Evolutionary conservation across 2,329 filamentous ascomycete species (phyloP), one percentile per base, ranked within the genome.

Genomic region (Aspergillus aculeatinus): DNA sequence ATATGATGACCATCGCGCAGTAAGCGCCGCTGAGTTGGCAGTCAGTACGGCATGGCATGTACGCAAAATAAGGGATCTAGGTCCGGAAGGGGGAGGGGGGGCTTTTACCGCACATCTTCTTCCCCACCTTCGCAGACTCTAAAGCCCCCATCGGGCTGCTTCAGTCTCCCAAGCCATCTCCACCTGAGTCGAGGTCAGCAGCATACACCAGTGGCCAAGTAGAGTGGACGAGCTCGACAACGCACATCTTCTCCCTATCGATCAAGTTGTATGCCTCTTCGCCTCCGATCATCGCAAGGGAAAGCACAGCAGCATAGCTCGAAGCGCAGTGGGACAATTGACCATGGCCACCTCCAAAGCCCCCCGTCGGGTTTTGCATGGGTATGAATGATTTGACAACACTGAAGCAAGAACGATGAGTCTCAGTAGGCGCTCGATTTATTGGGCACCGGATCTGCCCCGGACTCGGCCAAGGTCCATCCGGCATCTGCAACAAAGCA

Each of bases 331-430:
- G 95, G 56, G 91, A 92, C 66, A 86, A 83, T 73, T 98, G 95
- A 29, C 94, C 92, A 74, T 92, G 89, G n/a, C 95, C 93, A 64
- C 94, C 95, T 55, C 92, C 95, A 74, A 96, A 96, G 2, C 95
- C 95, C 54, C 95, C 95, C 16, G 82, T 82, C 23, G 81, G 75
- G 75, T 97, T 96, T 77, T 98, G 95, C 77, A 94, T 88, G 49
- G 91, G 86, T 51, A 82, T 83, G 54, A 95, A 88, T 6, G 93
- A 97, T 61, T 87, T 84, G 54, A 90, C 79, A 60, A 94, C 77
- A 51, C 85, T 85, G 53, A 48, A 29, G 25, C 51, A 48, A 50
- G 12, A 33, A 55, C 39, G 16, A 19, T 44, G 39, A 44, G 39
- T 44, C 39, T 44, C 16, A 44, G 39, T 44, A 7, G 16, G 39